phyloP scores from a whole-genome alignment of 2,329 filamentous ascomycete species.

The Microascus cirrosus region DNA sequence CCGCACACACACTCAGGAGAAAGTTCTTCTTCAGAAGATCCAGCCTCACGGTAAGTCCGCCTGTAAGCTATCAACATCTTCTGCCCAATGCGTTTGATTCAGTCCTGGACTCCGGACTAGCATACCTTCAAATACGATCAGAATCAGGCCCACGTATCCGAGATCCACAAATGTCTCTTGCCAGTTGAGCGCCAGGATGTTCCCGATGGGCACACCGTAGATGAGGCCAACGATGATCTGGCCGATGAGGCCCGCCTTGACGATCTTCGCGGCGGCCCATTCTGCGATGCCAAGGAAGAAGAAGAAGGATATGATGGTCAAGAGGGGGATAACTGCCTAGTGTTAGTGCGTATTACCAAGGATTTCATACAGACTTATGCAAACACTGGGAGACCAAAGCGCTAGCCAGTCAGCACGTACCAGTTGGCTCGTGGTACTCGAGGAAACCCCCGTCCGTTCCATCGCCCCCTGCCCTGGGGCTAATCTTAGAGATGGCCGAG shows the following conservation, averaged over 20 bases:
- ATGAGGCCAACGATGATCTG: conserved; percentile 34
- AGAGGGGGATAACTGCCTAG: conserved; percentile 21
- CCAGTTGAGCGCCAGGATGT: conserved; percentile 28
- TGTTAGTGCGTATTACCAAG: not conserved
- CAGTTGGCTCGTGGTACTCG: conserved; percentile 25
- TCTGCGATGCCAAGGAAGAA: conserved; percentile 27
- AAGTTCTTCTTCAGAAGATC: conserved; percentile 34
- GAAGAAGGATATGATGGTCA: conserved; percentile 32
- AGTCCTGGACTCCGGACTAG: not conserved
- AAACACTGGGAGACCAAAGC: not conserved
- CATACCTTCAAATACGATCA: conserved; percentile 35
- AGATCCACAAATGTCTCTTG: conserved; percentile 32
- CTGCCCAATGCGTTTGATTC: no score
- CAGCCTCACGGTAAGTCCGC: conserved; percentile 31
- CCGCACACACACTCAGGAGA: conserved; percentile 25
- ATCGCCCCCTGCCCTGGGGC: not conserved
- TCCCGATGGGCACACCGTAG: conserved; percentile 30
- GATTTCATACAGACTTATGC: not conserved
- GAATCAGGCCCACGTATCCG: conserved; percentile 34
- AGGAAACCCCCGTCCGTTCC: conserved; percentile 16
- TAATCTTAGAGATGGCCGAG: not conserved
- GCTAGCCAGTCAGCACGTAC: conserved; percentile 13
- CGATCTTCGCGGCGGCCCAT: conserved; percentile 25
- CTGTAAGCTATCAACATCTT: not conserved
- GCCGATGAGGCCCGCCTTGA: conserved; percentile 32